Evolutionary conservation across 345 rosid species (phyloP), one percentile per base, ranked within the genome.

Genomic region (Durio zibethinus): DNA sequence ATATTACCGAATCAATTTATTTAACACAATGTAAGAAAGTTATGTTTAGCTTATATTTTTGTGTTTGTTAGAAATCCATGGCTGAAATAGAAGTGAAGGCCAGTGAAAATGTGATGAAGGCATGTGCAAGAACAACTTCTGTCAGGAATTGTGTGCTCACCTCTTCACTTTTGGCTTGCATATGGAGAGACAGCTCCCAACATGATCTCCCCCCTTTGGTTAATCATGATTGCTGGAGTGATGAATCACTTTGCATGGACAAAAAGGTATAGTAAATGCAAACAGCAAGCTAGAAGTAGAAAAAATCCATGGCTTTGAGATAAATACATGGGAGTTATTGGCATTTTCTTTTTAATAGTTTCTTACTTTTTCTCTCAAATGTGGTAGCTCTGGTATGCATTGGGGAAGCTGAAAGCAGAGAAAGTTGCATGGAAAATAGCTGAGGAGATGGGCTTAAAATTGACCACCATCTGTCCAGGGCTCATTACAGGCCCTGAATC

Each of bases 331-430:
- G 35, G 40, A 23, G 14, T 56, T 23, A 47, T 48, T 14, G 7
- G 54, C n/a, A 2, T 66, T 14, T 48, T 52, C 11, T 23, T 71
- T 43, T 1, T 0, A 15, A 21, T 40, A 3, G 18, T 54, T 62
- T 25, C 59, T 64, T 42, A 20, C n/a, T 20, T 61, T 64, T 45
- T 45, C 14, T 60, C 52, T 33, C 48, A 76, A 56, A n/a, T 38
- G 40, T 77, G 29, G 64, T 64, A 77, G 80, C 75, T 77, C 14
- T 77, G 80, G 80, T 77, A 40, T 43, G 75, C 70, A 18, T 36
- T 93, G 78, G 99, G 98, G n/a, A 96, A 93, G 84, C 83, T 92
- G n/a, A 90, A 78, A 81, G 95, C 98, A 2, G 99, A 95, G 87
- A 89, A 82, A 61, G 83, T 81, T 15, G 92, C 91, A 0, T 77